Evolutionary conservation across 2,329 filamentous ascomycete genomes (phyloP), one percentile per base, ranked within the genome.

Genomic region (Pseudocercospora pini-densiflorae): DNA sequence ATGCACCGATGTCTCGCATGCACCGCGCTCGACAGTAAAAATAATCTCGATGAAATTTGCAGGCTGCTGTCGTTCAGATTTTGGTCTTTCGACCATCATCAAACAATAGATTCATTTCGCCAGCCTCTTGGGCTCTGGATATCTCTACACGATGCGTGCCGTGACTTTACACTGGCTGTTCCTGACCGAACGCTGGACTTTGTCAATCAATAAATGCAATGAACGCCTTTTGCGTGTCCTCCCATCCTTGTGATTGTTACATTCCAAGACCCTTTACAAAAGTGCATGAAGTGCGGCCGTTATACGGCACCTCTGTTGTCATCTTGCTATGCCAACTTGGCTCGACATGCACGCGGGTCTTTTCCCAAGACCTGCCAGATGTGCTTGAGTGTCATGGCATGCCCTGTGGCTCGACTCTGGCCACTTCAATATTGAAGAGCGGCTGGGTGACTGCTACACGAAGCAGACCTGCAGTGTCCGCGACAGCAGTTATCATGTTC

Each of bases 141-240:
- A 58, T 58, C 31, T 58, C 55, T 58, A 58, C 55, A 58, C 55
- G 29, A 43, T 24, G 55, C 33, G 24, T 58, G 55, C 31, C 55
- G 24, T 40, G 31, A 21, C 55, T 58, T 21, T 43, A 40, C 55
- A 58, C 55, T 58, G 55, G 29, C 55, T 43, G 31, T 58, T 31
- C 31, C n/a, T 58, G 31, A 58, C 55, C 55, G 23, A 40, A 58
- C 55, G 31, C 55, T 36, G 55, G 29, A 43, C 55, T 58, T 43
- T 58, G 16, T 36, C 55, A 36, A 43, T 40, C 10, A 4, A 43
- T 58, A 36, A 58, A 58, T 58, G 55, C 55, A 58, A 58, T 10
- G 55, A 58, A 40, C 55, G 55, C 55, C 55, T 36, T 36, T 36
- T 58, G 29, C 55, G 31, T 40, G 31, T 40, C 19, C 33, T 43